phyloP scores from a whole-genome alignment of 768 basidiomycete species.

The Tricholoma saponaceum region DNA sequence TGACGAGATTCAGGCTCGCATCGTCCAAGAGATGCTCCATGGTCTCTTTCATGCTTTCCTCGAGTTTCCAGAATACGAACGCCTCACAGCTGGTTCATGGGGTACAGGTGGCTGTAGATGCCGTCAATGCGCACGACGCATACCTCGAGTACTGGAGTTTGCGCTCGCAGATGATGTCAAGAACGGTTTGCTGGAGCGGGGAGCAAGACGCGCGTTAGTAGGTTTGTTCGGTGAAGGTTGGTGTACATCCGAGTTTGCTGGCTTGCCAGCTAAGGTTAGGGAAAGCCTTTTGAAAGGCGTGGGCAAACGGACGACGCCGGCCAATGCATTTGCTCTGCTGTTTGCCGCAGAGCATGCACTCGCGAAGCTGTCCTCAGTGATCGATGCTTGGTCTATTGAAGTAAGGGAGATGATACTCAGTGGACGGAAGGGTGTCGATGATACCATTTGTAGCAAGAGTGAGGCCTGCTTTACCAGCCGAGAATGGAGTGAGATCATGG shows the following conservation, averaged over 20 bases:
- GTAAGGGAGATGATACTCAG: conserved; percentile 63
- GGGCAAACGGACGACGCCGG: conserved; percentile 59
- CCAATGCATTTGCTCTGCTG: conserved; percentile 65
- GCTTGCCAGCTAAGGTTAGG: conserved; percentile 59
- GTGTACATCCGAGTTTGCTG: conserved; percentile 79
- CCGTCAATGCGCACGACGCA: conserved; percentile 75
- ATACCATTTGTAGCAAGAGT: conserved; percentile 53
- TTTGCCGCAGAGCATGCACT: conserved; percentile 63
- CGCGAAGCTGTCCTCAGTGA: conserved; percentile 46
- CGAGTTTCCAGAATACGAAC: conserved; percentile 75
- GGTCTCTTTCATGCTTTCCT: conserved; percentile 85
- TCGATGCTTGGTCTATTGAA: conserved; percentile 70
- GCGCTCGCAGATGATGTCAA: conserved; percentile 72
- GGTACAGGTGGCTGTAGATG: conserved; percentile 83
- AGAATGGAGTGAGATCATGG: conserved; percentile 76
- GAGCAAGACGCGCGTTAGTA: conserved; percentile 71
- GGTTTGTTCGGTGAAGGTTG: conserved; percentile 87
- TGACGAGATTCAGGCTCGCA: conserved; percentile 76
- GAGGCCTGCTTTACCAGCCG: conserved; percentile 61
- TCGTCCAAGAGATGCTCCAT: conserved; percentile 86
- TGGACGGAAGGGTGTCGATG: conserved; percentile 60
- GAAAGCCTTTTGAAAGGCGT: conserved; percentile 73
- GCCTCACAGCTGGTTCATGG: conserved; percentile 71
- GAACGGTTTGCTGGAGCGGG: conserved; percentile 65
- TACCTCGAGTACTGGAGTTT: conserved; percentile 82